Conservation (phyloP, 306 rosid species). For the apple (Malus domestica) region DNA sequence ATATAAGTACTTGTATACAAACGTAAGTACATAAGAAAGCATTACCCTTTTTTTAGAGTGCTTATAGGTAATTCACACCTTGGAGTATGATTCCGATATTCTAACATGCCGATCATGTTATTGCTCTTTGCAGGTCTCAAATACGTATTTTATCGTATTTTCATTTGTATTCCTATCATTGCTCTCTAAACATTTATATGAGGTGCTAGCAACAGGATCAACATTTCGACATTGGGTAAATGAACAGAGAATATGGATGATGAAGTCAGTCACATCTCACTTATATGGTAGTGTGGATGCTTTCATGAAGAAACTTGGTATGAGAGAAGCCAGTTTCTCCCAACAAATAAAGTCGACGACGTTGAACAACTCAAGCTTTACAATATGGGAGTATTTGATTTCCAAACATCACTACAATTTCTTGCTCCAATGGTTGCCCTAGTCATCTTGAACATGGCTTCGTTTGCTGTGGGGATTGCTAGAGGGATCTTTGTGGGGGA, state of each 20-base stretch:
- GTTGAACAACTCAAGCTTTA: constrained; percentile 34
- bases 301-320: constrained; percentile 41
- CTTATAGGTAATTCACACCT: no score
- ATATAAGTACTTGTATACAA: neutral
- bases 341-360: constrained; percentile 51
- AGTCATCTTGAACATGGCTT: constrained; percentile 32
- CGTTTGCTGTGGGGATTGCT: constrained; percentile 34
- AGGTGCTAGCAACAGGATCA: constrained; percentile 42
- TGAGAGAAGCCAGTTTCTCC: constrained; percentile 45
- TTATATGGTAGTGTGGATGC: constrained; percentile 53
- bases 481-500: constrained; percentile 23
- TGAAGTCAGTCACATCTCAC: constrained; percentile 32
- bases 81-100: neutral
- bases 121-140: constrained; percentile 44
- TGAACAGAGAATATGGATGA: constrained; percentile 68
- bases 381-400: constrained; percentile 46
- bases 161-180: constrained; percentile 35
- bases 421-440: constrained; percentile 49
- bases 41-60: neutral
- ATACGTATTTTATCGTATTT: constrained; percentile 26
- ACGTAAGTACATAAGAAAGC: neutral
- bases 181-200: constrained; percentile 21
- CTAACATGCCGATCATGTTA: neutral
- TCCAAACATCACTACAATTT: constrained; percentile 41
- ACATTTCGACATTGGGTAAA: constrained; percentile 29